A percentile compares a stretch with the other conserved stretches of the same genome.
These are phyloP conservation scores for Nemophila menziesii DNA, from an alignment of 257 asterid species.

Conservation along the genomic window DNA sequence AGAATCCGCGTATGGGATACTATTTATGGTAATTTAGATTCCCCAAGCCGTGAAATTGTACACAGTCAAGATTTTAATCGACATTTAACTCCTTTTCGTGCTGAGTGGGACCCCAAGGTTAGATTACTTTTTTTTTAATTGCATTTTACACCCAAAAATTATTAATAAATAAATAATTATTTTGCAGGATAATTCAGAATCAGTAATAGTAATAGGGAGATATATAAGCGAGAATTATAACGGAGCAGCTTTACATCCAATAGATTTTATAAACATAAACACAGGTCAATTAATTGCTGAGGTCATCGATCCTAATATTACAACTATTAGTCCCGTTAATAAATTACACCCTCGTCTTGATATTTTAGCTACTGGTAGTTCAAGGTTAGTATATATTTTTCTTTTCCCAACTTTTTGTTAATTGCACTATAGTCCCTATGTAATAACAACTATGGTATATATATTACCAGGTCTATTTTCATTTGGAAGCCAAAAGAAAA, in stretches of 20 bases:
- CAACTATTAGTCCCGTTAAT: constrained; percentile 87
- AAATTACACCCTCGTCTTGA: constrained; percentile 92
- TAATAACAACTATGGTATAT: background rate
- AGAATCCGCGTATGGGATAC: constrained; percentile 93
- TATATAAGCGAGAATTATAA: constrained; percentile 88
- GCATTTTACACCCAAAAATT: background rate
- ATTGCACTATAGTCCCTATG: background rate
- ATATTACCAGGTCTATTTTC: constrained; percentile 61
- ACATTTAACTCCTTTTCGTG: constrained; percentile 82
- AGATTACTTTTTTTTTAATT: constrained; percentile 5
- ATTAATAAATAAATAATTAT: too few species aligned
- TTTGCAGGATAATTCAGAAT: constrained; percentile 78
- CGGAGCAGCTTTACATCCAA: constrained; percentile 89
- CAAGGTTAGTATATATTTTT: constrained; percentile 42
- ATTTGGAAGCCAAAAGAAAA: constrained; percentile 68
- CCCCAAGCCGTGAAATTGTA: constrained; percentile 91
- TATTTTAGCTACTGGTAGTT: constrained; percentile 90
- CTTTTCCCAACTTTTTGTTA: background rate
- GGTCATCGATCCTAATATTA: constrained; percentile 84
- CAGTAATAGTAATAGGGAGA: constrained; percentile 82
- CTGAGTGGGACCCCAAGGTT: constrained; percentile 98
- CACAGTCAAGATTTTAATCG: constrained; percentile 95
- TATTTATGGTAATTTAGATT: constrained; percentile 69
- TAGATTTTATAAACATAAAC: constrained; percentile 71
- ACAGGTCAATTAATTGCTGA: constrained; percentile 90